Base-by-base conservation (phyloP, 2,329 filamentous ascomycete species). In the Ceratocystis albifundus region DNA sequence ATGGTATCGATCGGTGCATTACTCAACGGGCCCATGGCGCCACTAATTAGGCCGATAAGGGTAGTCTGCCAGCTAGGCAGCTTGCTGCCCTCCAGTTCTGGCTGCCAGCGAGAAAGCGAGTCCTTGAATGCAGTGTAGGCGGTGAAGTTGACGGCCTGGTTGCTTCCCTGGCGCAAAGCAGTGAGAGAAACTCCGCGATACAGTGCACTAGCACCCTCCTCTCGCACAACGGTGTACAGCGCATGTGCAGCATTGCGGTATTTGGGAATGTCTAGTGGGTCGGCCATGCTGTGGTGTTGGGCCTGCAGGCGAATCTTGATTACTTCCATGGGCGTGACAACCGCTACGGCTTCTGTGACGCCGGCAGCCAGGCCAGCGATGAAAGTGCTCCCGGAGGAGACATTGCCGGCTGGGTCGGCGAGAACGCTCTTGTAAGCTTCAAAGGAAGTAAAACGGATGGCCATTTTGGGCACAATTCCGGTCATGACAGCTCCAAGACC, bases 1-100 rank as follows among this genome's bases (percentile, higher is more conserved):
- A 99, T 97, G 48, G 94, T 99, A 74, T 99, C 94, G 74, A 99
- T 97, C 25, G 94, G 94, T 32, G 95, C 94, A 74, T 99, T 99
- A 71, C 89, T 94, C 73, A 99, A 83, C 4, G 94, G 94, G 0
- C 94, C 94, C 84, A 99, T 95, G 69, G 94, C 94, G 71, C 94
- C 94, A 65, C 86, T 90, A 30, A 99, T 87, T 66, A 99, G 82
- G 44, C 92, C 94, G 71, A 97, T 96, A 5, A 93, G 63, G 4
- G 90, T 92, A 1, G 94, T 99, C 78, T 97, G 91, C 77, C 88
- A 97, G 65, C 85, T 84, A 1, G 94, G 93, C 53, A 99, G 80
- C 71, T 85, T 85, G 17, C 75, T 75, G 70, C 83, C 78, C 65
- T 79, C 80, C 69, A 85, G 87, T 71, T 88, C 80, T 6, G 88